These are phyloP conservation scores for Trypanosoma conorhini DNA, from an alignment of 208 protist species.

Conservation along the genomic window DNA sequence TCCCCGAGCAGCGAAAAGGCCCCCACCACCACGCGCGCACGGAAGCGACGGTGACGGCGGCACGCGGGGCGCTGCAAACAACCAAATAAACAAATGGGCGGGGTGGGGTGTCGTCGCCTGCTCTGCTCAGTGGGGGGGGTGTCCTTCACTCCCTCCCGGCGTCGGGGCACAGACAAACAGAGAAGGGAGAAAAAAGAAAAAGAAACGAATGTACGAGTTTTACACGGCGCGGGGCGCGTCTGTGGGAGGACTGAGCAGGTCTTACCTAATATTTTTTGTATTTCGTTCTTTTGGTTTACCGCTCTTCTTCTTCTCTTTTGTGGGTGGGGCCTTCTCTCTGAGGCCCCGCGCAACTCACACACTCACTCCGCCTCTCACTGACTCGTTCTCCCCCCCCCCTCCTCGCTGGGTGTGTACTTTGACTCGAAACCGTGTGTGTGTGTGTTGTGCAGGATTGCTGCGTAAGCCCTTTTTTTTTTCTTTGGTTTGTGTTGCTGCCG, in stretches of 20 bases:
- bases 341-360: neutral
- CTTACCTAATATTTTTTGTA: neutral
- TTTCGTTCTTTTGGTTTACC: neutral
- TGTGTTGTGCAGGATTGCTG: neutral
- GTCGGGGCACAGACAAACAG: no score
- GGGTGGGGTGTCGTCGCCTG: no score
- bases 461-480: neutral
- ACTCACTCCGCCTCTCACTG: neutral
- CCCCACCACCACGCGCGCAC: neutral
- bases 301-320: no score
- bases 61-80: neutral
- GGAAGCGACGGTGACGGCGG: neutral
- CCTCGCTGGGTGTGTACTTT: neutral
- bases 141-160: no score
- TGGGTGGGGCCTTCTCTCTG: no score
- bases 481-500: neutral
- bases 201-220: neutral
- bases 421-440: neutral
- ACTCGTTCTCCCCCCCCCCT: no score
- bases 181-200: neutral
- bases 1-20: neutral
- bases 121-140: no score
- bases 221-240: neutral
- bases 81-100: no score
- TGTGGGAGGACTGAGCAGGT: neutral